Evolutionary conservation across 352 stramenopile genomes (phyloP), one percentile per base, ranked within the genome.

Genomic region (Pythium vanterpoolii): DNA sequence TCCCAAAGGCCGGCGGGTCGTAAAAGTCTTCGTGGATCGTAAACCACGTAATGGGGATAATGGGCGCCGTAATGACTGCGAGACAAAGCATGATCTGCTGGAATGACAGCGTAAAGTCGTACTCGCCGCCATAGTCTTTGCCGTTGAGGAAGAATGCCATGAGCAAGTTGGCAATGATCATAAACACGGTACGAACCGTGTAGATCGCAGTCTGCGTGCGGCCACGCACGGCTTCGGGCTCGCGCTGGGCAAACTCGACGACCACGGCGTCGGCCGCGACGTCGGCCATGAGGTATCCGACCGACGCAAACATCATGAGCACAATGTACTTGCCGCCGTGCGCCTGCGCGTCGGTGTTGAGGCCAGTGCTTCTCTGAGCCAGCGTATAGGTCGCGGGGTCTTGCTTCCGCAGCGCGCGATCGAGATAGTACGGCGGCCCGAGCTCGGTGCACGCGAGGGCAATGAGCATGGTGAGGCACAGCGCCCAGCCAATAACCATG

Each of bases 201-300:
- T 74, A 57, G 38, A 66, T 66, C 11, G 51, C 44, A 0, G 60
- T 61, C 51, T 66, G 60, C 14, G 60, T 66, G 52, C 46, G 56
- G 16, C 73, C 73, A 9, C 69, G 64, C 5, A 71, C 36, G 40
- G 28, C 60, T 19, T 63, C 48, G 2, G 62, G 45, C 50, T 83
- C 74, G 39, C 56, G 56, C 50, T 79, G 71, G 14, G 67, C 69
- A 30, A 75, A 62, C 45, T 78, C 60, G 28, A 80, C 70, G 23
- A 69, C 58, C 26, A 79, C 48, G 1, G 74, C 77, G 68, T 89
- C 79, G 39, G 66, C 63, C 11, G 77, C 71, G 8, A 87, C 74
- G 64, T 88, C 77, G 19, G 78, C 64, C 56, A 85, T 78, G 43
- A 87, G 67, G 55, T 87, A 86, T 3, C 77, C 77, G 28, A 86